These are phyloP conservation scores for Lactarius psammicola DNA, from an alignment of 768 basidiomycete species.

Conservation along the genomic window DNA sequence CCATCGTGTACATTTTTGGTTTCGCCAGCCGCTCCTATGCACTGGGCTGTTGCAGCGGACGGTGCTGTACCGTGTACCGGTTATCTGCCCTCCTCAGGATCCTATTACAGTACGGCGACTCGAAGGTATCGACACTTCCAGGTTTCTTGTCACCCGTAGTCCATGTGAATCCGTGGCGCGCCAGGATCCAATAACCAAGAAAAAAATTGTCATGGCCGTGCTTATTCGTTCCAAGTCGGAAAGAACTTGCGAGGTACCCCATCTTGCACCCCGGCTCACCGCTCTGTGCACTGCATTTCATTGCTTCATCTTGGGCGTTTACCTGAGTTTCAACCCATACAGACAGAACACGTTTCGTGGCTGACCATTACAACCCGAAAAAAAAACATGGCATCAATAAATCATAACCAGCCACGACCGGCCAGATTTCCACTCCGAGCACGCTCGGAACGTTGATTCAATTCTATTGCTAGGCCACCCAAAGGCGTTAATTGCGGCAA, in stretches of 20 bases:
- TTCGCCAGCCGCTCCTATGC: neutral
- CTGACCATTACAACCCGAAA: no score
- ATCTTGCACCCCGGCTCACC: no score
- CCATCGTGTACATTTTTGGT: neutral
- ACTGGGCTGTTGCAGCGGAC: neutral
- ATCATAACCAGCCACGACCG: no score
- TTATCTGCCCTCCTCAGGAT: neutral
- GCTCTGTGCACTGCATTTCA: neutral
- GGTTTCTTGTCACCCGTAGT: neutral
- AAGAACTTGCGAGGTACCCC: neutral
- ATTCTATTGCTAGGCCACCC: no score
- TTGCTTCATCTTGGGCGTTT: no score
- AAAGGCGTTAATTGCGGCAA: no score
- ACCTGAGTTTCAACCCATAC: neutral
- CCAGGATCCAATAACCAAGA: neutral
- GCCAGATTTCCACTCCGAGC: no score
- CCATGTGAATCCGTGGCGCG: neutral
- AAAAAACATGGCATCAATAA: no score
- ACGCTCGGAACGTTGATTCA: no score
- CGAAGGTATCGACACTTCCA: neutral
- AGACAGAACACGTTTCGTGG: neutral
- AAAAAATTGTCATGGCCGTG: neutral
- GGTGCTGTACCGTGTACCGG: neutral
- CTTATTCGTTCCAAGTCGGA: neutral
- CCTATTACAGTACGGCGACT: neutral